phyloP scores from a whole-genome alignment of 106 monocot species.

The Allium fistulosum region DNA sequence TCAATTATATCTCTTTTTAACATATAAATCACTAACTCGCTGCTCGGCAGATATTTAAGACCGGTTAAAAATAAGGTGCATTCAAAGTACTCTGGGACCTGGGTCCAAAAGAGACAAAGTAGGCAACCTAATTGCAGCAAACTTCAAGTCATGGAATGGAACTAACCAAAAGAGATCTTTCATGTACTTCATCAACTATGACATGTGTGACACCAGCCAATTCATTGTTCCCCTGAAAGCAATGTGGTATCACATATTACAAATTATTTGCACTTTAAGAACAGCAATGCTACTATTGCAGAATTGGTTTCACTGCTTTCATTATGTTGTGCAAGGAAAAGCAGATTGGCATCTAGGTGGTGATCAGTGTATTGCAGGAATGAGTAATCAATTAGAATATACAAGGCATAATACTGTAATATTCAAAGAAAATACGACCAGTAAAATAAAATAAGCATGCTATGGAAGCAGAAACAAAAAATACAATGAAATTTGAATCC shows the following conservation, averaged over 20 bases:
- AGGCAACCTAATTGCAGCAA: too few relatives aligned
- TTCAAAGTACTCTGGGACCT: too few relatives aligned
- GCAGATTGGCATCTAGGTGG: not conserved
- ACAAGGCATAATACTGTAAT: not conserved
- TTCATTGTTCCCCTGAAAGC: slow-evolving; percentile 67
- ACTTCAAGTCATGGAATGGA: not conserved
- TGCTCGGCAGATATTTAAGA: too few relatives aligned
- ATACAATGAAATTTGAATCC: not conserved
- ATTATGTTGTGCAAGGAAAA: not conserved
- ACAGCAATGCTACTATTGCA: not conserved
- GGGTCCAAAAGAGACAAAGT: too few relatives aligned
- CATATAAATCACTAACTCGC: too few relatives aligned
- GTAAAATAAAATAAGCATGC: not conserved
- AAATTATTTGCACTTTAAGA: not conserved
- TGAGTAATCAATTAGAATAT: too few relatives aligned
- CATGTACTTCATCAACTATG: slow-evolving; percentile 99
- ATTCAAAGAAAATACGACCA: not conserved
- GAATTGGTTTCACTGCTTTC: slow-evolving; percentile 2
- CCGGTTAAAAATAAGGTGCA: too few relatives aligned
- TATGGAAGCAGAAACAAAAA: not conserved
- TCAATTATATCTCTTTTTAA: too few relatives aligned
- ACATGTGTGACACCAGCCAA: slow-evolving; percentile 81
- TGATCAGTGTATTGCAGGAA: too few relatives aligned
- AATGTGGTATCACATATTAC: not conserved
- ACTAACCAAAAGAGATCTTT: slow-evolving; percentile 87